These are phyloP conservation scores for Dittrichia graveolens DNA, from an alignment of 129 eudicot species.

Conservation along the genomic window DNA sequence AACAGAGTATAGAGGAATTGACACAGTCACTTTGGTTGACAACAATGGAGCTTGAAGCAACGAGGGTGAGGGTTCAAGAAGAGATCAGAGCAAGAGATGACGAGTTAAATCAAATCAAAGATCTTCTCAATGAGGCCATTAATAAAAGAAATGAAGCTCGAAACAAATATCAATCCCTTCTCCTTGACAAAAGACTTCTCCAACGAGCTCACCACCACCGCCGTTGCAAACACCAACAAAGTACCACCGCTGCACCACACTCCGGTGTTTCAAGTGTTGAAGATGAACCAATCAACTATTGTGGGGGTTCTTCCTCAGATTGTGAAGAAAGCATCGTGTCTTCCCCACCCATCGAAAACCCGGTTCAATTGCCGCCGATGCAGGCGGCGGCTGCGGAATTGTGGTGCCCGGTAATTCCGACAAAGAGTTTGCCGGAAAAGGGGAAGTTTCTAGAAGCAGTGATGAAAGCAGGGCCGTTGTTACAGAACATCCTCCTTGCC, in stretches of 20 bases:
- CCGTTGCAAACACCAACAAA: constrained; percentile 6
- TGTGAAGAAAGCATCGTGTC: constrained; percentile 86
- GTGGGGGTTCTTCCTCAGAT: constrained; percentile 62
- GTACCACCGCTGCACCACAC: constrained; percentile 36
- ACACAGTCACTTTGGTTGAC: constrained; percentile 53
- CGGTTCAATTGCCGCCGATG: constrained; percentile 22
- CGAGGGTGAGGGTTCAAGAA: constrained; percentile 58
- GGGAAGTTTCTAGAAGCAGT: constrained; percentile 77
- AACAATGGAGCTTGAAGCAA: constrained; percentile 68
- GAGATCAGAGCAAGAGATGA: constrained; percentile 60
- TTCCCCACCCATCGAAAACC: constrained; percentile 42
- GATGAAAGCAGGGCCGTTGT: constrained; percentile 82
- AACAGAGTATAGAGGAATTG: constrained; percentile 66
- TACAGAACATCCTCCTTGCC: constrained; percentile 72
- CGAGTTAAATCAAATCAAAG: constrained; percentile 46
- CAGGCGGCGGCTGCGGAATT: constrained; percentile 11
- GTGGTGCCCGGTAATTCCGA: constrained; percentile 20
- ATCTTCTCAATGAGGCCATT: constrained; percentile 48
- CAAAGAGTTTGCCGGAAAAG: constrained; percentile 63
- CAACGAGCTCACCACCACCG: constrained; percentile 41
- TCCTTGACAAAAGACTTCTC: constrained; percentile 50
- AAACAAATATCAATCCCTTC: constrained; percentile 39
- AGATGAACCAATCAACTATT: constrained; percentile 56
- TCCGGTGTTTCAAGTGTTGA: constrained; percentile 63
- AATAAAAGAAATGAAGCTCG: constrained; percentile 68